Conservation (phyloP, 371 early-diverging fungal species). For the Rhizopus stolonifer region DNA sequence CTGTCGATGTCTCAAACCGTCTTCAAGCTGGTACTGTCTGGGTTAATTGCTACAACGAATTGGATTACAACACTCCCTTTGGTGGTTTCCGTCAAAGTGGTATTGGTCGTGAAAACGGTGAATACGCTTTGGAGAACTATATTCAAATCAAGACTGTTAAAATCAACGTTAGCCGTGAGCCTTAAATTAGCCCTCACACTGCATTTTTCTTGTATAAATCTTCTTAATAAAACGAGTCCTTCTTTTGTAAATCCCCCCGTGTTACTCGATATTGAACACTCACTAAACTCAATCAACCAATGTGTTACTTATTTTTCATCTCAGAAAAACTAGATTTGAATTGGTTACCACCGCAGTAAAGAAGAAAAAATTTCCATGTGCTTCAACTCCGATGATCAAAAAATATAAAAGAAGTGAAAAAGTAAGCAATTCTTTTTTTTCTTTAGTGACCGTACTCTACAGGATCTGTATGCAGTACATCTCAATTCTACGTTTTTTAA, state of each 20-base stretch:
- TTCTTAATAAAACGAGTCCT: too few relatives aligned
- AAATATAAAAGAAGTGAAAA: conserved; percentile 7
- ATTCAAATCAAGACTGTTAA: conserved; percentile 50
- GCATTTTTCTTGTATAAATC: not conserved
- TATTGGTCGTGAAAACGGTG: conserved; percentile 78
- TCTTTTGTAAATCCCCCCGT: too few relatives aligned
- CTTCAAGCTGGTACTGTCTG: conserved; percentile 69
- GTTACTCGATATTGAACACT: too few relatives aligned
- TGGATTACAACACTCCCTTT: conserved; percentile 60
- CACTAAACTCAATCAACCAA: too few relatives aligned
- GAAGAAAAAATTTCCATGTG: too few relatives aligned
- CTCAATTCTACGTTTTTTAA: conserved; percentile 42
- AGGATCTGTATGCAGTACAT: conserved; percentile 51
- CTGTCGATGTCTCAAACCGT: conserved; percentile 64
- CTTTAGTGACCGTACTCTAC: conserved; percentile 48
- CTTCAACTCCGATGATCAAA: not conserved
- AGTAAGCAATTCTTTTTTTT: conserved; percentile 15
- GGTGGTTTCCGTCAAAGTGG: conserved; percentile 90
- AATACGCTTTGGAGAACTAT: conserved; percentile 73
- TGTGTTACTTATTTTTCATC: too few relatives aligned
- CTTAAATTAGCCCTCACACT: conserved; percentile 13
- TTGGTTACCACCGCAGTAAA: too few relatives aligned
- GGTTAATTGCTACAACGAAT: conserved; percentile 44
- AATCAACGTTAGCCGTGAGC: conserved; percentile 32
- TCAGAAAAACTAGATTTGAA: too few relatives aligned